Base-by-base conservation (phyloP, 202 grass and related monocot genomes). In the Zoysia matrella region DNA sequence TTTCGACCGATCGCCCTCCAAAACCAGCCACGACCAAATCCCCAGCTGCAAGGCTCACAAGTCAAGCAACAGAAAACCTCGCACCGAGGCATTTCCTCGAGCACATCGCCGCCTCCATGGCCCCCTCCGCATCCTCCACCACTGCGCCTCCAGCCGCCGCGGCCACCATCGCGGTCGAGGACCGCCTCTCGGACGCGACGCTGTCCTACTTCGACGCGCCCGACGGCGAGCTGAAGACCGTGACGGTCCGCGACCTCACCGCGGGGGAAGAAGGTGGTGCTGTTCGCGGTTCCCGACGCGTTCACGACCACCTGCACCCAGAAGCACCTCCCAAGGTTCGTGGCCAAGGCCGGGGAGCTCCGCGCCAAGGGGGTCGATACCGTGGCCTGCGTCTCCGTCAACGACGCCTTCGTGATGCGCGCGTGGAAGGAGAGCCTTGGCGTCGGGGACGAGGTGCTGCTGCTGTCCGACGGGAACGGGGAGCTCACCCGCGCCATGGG, bases 251-350 rank as follows among this genome's bases (percentile, higher is more conserved):
- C 16, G 93, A 96, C 16, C 93, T 96, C 14, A 91, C 93, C 40
- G 87, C 86, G 51, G 93, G 90, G 9, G 30, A 96, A 96, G 86
- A 93, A 89, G 86, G 83, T 89, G 72, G 78, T 96, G 70, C 80
- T 96, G 7, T 96, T 96, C 90, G 93, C 88, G 0, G 90, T 96
- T 2, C 90, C 90, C 0, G 93, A 90, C 57, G 93, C 93, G 7
- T 96, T 96, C 83, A 93, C 88, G 8, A 88, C 93, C 22, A 96
- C 90, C 61, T 96, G 93, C 90, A 93, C 90, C 40, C 90, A 91
- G 86, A 93, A 93, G 83, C 93, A 96, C 83, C 80, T 96, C 50
- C 93, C 88, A 5, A 90, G 93, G 14, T 96, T 91, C 83, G 88
- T 91, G 52, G 93, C 89, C 77, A 93, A 74, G 80, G 80, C 93